Conservation (phyloP, 2,329 filamentous ascomycete genomes). For the Claviceps pazoutovae region DNA sequence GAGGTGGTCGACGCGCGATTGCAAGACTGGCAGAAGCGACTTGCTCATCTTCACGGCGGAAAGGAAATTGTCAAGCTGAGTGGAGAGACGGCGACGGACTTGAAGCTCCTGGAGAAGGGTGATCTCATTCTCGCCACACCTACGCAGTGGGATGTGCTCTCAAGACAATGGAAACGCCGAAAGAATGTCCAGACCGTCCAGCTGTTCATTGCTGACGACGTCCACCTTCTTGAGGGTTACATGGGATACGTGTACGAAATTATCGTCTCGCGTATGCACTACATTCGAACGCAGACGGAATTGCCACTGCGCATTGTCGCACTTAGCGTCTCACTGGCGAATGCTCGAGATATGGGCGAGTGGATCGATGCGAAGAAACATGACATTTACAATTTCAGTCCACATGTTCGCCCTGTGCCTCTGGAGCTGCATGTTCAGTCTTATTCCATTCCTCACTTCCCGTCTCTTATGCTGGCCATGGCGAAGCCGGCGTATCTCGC, state of each 20-base stretch:
- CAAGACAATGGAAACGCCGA: conserved; percentile 87
- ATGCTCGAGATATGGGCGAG: conserved; percentile 86
- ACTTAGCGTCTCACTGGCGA: conserved; percentile 80
- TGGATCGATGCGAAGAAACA: conserved; percentile 98
- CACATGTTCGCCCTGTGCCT: conserved; percentile 75
- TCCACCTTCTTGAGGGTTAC: conserved; percentile 81
- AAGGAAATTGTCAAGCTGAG: conserved; percentile 88
- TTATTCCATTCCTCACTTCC: conserved; percentile 91
- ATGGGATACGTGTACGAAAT: conserved; percentile 88
- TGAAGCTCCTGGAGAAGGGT: conserved; percentile 74
- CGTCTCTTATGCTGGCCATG: conserved; percentile 97
- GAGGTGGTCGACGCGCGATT: conserved; percentile 74
- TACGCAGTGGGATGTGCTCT: conserved; percentile 88
- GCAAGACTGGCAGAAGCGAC: conserved; percentile 72
- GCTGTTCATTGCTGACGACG: conserved; percentile 86
- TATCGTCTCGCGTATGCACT: conserved; percentile 94
- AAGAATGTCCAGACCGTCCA: conserved; percentile 89
- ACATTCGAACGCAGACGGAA: conserved; percentile 80
- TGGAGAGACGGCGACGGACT: conserved; percentile 79
- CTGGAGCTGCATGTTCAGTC: conserved; percentile 91
- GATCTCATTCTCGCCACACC: conserved; percentile 90
- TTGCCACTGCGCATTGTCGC: conserved; percentile 76
- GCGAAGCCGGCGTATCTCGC: conserved; percentile 84
- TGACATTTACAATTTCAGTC: conserved; percentile 97
- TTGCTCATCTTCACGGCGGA: conserved; percentile 60